These are phyloP conservation scores for Metschnikowia dekortorum DNA, from an alignment of 805 yeast genomes.

Conservation along the genomic window DNA sequence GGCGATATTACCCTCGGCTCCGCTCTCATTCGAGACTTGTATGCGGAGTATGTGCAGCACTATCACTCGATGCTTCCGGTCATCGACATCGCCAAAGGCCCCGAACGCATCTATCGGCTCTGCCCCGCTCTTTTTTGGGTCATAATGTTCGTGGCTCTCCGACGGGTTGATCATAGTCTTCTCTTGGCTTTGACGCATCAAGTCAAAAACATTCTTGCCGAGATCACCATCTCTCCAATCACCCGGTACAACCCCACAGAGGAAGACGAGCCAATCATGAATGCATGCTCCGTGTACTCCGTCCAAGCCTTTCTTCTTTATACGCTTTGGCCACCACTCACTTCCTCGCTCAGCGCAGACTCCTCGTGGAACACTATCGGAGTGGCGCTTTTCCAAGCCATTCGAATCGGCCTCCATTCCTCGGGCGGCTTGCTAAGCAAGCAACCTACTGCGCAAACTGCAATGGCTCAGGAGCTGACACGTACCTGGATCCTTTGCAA, in stretches of 20 bases:
- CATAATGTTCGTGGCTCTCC: slow-evolving; percentile 74
- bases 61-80: slow-evolving; percentile 88
- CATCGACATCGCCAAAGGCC: slow-evolving; percentile 76
- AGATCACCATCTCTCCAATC: slow-evolving; percentile 85
- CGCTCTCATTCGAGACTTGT: slow-evolving; percentile 58
- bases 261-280: slow-evolving; percentile 74
- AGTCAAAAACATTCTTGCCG: slow-evolving; percentile 75
- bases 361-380: slow-evolving; percentile 96
- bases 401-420: slow-evolving; percentile 84
- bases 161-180: slow-evolving; percentile 51
- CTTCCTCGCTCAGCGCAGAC: slow-evolving; percentile 92
- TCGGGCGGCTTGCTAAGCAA: slow-evolving; percentile 21
- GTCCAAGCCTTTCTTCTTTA: slow-evolving; percentile 89
- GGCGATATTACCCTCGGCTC: slow-evolving; percentile 64
- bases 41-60: slow-evolving; percentile 61
- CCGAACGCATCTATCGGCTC: slow-evolving; percentile 69
- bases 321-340: slow-evolving; percentile 94
- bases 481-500: slow-evolving; percentile 95
- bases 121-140: slow-evolving; percentile 96
- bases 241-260: slow-evolving; percentile 78
- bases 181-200: slow-evolving; percentile 61
- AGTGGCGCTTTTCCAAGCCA: slow-evolving; percentile 87
- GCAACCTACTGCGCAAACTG: slow-evolving; percentile 12
- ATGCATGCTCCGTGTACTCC: slow-evolving; percentile 86
- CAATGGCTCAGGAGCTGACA: slow-evolving; percentile 66